Base-by-base conservation (phyloP, 495 filamentous ascomycete genomes). In the Rhypophila decipiens region DNA sequence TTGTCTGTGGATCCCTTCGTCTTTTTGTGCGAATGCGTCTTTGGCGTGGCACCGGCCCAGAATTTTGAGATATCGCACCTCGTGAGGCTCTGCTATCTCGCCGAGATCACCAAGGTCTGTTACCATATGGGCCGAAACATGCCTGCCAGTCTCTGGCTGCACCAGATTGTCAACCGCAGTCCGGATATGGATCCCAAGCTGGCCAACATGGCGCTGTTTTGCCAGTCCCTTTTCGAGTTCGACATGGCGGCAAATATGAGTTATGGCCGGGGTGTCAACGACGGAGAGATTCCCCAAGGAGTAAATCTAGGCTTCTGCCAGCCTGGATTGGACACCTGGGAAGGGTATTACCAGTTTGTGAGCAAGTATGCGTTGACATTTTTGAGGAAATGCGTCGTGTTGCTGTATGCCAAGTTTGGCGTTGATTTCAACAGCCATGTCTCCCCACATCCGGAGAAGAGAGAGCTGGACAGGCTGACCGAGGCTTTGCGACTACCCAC, bases 331-430 rank as follows among this genome's bases (percentile, higher is more conserved):
- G 58, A 74, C 42, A 68, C 50, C 46, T 51, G 71, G 51, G 64
- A 64, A 47, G 60, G 56, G 31, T 67, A 65, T 51, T 68, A 75
- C 47, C 54, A 53, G 31, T 73, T 74, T 38, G 63, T 90, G 45
- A 78, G 78, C 24, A 89, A 82, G 58, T 99, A 96, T 56, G 87
- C 88, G 13, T 71, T 94, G n/a, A 72, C 83, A 0, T 97, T 97
- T 71, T 71, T 97, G 11, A 86, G 93, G 47, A 99, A 97, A 70
- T 74, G 77, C 9, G 77, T 78, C 13, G 78, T 97, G 24, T 78
- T 97, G 17, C 75, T 96, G 45, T 82, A 96, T 58, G 87, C 94
- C 39, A 86, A 87, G 45, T 88, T 86, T 60, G 90, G 91, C 12
- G 79, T 96, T 33, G 84, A 95, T 31, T 93, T 96, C 65, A 86